These are phyloP conservation scores for Diplogelasinospora grovesii DNA, from an alignment of 495 filamentous ascomycete genomes.

Conservation along the genomic window DNA sequence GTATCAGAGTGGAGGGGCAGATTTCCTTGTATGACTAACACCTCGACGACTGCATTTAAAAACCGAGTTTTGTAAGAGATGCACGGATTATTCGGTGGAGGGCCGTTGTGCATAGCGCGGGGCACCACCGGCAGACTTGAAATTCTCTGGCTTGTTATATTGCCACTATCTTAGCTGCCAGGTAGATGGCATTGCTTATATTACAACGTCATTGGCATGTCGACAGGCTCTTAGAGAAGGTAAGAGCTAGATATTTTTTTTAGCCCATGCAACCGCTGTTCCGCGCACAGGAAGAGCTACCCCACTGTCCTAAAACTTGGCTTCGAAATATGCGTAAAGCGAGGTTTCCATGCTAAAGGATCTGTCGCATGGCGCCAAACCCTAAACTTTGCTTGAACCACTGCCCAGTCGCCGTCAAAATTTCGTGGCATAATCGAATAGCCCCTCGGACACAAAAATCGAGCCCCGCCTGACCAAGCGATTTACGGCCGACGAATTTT, in stretches of 20 bases:
- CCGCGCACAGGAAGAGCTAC: too few relatives aligned
- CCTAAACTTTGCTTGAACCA: slow-evolving; percentile 15
- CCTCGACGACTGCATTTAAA: slow-evolving; percentile 4
- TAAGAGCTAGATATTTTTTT: too few relatives aligned
- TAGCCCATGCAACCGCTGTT: too few relatives aligned
- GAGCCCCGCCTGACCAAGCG: slow-evolving; percentile 26
- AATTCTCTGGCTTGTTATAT: too few relatives aligned
- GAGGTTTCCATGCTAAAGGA: slow-evolving; percentile 1
- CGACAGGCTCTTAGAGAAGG: too few relatives aligned
- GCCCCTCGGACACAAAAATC: slow-evolving; percentile 27
- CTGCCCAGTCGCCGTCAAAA: slow-evolving; percentile 6
- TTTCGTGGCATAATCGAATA: slow-evolving; percentile 9
- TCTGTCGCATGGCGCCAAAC: slow-evolving; percentile 17
- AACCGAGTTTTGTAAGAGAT: neutral
- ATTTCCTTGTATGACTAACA: slow-evolving; percentile 13
- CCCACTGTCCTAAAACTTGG: too few relatives aligned
- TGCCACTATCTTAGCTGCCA: too few relatives aligned
- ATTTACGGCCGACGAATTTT: slow-evolving; percentile 24
- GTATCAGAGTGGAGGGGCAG: slow-evolving; percentile 3
- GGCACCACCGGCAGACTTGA: too few relatives aligned
- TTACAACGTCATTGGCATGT: too few relatives aligned
- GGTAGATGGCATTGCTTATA: too few relatives aligned
- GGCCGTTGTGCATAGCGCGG: too few relatives aligned
- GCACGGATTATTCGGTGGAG: too few relatives aligned
- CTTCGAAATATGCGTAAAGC: slow-evolving; percentile 8